These are phyloP conservation scores for Alternaria incomplexa DNA, from an alignment of 2,329 filamentous ascomycete species.

Conservation along the genomic window DNA sequence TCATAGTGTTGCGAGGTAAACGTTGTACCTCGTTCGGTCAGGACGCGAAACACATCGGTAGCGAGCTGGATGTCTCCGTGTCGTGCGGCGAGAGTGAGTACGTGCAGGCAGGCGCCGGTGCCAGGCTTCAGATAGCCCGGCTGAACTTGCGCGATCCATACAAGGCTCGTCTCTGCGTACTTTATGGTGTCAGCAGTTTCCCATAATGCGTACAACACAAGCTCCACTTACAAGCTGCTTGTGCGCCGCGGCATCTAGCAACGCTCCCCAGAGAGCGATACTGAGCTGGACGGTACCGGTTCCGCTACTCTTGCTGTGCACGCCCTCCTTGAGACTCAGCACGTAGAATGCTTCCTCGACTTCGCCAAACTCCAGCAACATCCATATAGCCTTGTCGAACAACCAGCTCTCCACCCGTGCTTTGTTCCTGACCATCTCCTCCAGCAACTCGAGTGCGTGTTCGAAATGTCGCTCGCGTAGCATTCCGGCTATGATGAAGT, in stretches of 20 bases:
- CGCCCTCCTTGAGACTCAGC: slow-evolving; percentile 55
- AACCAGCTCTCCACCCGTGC: slow-evolving; percentile 72
- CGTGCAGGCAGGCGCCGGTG: slow-evolving; percentile 69
- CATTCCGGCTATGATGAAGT: slow-evolving; percentile 73
- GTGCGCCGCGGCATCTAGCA: slow-evolving; percentile 77
- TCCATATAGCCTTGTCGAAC: slow-evolving; percentile 77
- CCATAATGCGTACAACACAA: background rate
- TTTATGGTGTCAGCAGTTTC: slow-evolving; percentile 39
- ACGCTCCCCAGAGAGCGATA: slow-evolving; percentile 68
- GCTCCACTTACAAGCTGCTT: slow-evolving; percentile 58
- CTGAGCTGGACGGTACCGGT: slow-evolving; percentile 50
- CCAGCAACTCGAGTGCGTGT: slow-evolving; percentile 73
- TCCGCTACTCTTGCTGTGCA: slow-evolving; percentile 4
- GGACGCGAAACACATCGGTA: slow-evolving; percentile 70
- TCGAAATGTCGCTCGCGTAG: slow-evolving; percentile 85
- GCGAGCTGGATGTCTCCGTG: slow-evolving; percentile 72
- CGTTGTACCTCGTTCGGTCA: slow-evolving; percentile 64
- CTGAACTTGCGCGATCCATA: slow-evolving; percentile 74
- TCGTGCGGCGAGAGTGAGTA: slow-evolving; percentile 74
- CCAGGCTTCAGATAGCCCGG: slow-evolving; percentile 66
- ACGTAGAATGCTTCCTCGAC: slow-evolving; percentile 77
- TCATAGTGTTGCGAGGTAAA: slow-evolving; percentile 78
- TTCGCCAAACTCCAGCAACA: slow-evolving; percentile 73
- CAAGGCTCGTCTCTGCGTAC: slow-evolving; percentile 68
- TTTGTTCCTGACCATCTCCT: slow-evolving; percentile 66